phyloP scores from a whole-genome alignment of 2,329 filamentous ascomycete species.

The Lizonia empirigonia region DNA sequence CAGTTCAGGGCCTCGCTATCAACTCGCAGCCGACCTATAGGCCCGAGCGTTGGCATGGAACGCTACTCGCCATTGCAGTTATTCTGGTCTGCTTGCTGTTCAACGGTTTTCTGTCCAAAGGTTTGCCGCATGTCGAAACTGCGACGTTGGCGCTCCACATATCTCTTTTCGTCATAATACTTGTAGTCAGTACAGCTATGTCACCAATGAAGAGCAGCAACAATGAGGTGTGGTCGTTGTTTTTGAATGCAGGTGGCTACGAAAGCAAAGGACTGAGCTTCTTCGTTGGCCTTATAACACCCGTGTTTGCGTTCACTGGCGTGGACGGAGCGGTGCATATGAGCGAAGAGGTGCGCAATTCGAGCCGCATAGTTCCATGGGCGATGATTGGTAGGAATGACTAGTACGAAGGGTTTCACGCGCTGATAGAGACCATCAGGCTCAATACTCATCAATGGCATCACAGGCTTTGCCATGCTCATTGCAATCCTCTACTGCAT shows the following conservation, averaged over 20 bases:
- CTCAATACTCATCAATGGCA: conserved; percentile 33
- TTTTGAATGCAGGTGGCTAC: conserved; percentile 54
- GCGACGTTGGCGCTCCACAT: conserved; percentile 34
- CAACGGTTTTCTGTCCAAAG: conserved; percentile 48
- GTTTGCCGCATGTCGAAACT: conserved; percentile 31
- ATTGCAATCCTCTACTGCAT: conserved; percentile 43
- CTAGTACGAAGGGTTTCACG: conserved; percentile 24
- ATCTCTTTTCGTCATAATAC: conserved; percentile 50
- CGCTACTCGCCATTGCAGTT: background rate
- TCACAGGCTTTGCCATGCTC: conserved; percentile 28
- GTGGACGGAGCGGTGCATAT: conserved; percentile 24
- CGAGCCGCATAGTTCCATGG: conserved; percentile 26
- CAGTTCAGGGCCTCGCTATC: conserved; percentile 27
- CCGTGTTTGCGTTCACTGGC: conserved; percentile 37
- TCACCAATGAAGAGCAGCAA: conserved; percentile 41
- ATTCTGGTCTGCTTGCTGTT: conserved; percentile 42
- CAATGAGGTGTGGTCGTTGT: conserved; percentile 50
- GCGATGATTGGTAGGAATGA: conserved; percentile 18
- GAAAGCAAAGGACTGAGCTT: conserved; percentile 48
- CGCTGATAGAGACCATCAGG: conserved; percentile 33
- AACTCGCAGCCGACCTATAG: conserved; percentile 36
- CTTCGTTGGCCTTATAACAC: conserved; percentile 43
- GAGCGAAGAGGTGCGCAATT: conserved; percentile 1
- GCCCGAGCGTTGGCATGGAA: background rate
- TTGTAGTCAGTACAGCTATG: conserved; percentile 56